These are phyloP conservation scores for Baorangia bicolor DNA, from an alignment of 768 basidiomycete species.

Conservation along the genomic window DNA sequence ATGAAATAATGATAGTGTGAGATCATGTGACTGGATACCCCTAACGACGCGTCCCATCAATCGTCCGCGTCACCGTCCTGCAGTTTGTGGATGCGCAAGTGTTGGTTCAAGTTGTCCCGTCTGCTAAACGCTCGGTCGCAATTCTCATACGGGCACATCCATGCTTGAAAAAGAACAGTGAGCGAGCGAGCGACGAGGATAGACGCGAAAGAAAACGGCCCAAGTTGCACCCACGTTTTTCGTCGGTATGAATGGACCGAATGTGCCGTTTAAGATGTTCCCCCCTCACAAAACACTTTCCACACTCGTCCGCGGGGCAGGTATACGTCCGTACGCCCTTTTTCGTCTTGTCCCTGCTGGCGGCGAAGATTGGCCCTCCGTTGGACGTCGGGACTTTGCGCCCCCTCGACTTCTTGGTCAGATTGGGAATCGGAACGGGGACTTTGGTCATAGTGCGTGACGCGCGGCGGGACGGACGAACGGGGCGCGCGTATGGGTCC, in stretches of 20 bases:
- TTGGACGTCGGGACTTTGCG: conserved; percentile 45
- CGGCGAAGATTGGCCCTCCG: conserved; percentile 20
- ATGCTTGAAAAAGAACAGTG: conserved; percentile 23
- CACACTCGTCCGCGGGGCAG: conserved; percentile 70
- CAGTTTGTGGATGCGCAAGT: conserved; percentile 57
- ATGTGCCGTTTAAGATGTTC: conserved; percentile 85
- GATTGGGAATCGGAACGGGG: conserved; percentile 47
- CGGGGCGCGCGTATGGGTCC: not conserved
- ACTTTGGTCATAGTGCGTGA: conserved; percentile 29
- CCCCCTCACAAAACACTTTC: conserved; percentile 74
- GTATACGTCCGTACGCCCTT: conserved; percentile 49
- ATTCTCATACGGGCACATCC: conserved; percentile 50
- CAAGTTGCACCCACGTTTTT: conserved; percentile 64
- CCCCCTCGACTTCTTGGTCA: conserved; percentile 50
- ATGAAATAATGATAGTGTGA: conserved; percentile 19
- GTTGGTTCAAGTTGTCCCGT: conserved; percentile 76
- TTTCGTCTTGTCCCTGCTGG: conserved; percentile 33
- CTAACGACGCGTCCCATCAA: not conserved
- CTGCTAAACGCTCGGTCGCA: conserved; percentile 75
- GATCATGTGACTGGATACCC: not conserved
- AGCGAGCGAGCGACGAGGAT: not conserved
- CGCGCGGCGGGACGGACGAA: conserved; percentile 23
- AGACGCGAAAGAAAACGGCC: not conserved
- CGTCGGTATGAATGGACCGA: conserved; percentile 76
- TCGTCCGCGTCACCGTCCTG: conserved; percentile 20